Evolutionary conservation across 345 rosid genomes (phyloP), one percentile per base, ranked within the genome.

Genomic region (Arabidopsis thaliana): DNA sequence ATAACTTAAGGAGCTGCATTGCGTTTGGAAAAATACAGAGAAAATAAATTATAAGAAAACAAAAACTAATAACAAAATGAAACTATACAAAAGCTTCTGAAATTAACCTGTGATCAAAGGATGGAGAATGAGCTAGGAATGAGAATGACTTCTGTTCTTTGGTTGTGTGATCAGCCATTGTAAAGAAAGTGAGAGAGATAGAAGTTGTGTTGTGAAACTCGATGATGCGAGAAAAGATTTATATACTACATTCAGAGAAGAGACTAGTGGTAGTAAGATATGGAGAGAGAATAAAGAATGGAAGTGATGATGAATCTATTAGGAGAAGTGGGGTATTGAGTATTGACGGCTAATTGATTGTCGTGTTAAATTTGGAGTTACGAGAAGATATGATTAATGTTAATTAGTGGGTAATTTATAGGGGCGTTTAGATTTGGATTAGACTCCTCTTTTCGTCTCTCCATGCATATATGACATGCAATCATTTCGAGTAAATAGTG

Each of bases 371-470:
- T 70, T 77, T 62, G 76, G 76, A 77, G 80, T 77, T 77, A 77
- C 80, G 65, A 77, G 71, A 69, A 48, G 48, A 56, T 70, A 65
- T 77, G 76, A 64, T 77, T 77, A 77, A 63, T 77, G 80, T 8
- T 77, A 56, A 77, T 77, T 70, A 64, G 72, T 77, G 80, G 80
- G 76, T 57, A 14, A 71, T 70, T 49, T 28, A 64, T 70, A 63
- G 67, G 61, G 46, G 16, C 72, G 72, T 77, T 77, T 77, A 56
- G 72, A 40, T 64, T 77, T 77, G 72, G 80, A 77, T 77, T 77
- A 77, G 76, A 64, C 67, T 77, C 64, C 61, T 56, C 67, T 69
- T 76, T 62, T 70, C 69, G n/a, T 53, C 7, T 62, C 42, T 62
- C 71, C 71, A 69, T 71, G 64, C 69, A 75, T 7, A 51, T 44